phyloP scores from a whole-genome alignment of 768 basidiomycete species.

The Boletus rubroflammeus region DNA sequence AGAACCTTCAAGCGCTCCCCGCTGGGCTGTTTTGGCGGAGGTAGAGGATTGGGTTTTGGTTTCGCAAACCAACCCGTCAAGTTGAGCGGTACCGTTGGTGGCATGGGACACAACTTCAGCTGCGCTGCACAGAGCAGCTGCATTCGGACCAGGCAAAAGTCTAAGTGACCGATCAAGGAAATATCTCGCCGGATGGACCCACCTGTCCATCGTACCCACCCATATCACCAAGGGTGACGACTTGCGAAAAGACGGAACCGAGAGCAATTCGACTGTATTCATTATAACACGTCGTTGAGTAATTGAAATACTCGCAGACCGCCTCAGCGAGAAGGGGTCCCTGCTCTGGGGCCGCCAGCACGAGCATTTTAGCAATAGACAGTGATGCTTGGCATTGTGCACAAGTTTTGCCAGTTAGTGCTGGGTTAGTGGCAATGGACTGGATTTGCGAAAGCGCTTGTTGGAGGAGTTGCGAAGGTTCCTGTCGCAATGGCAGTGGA shows the following conservation, averaged over 20 bases:
- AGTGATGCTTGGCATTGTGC: conserved; percentile 39
- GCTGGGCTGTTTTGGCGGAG: conserved; percentile 38
- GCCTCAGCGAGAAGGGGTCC: conserved; percentile 40
- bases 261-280: conserved; percentile 35
- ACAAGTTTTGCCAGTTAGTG: conserved; percentile 36
- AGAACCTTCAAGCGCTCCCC: conserved; percentile 47
- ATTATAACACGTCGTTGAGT: conserved; percentile 33
- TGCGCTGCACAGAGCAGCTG: conserved; percentile 37
- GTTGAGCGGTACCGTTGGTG: conserved; percentile 41
- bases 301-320: conserved; percentile 43
- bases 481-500: conserved; percentile 37
- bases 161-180: not conserved
- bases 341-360: conserved; percentile 39
- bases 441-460: conserved; percentile 38
- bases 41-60: conserved; percentile 47
- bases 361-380: conserved; percentile 41
- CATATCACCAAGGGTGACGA: conserved; percentile 43
- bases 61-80: conserved; percentile 48
- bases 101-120: conserved; percentile 35
- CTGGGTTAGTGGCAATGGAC: conserved; percentile 37
- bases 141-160: not conserved
- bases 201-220: conserved; percentile 51
- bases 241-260: conserved; percentile 45
- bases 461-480: conserved; percentile 34
- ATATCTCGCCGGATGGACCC: not conserved